Conservation (phyloP, 306 rosid species). For the Comarum palustre region DNA sequence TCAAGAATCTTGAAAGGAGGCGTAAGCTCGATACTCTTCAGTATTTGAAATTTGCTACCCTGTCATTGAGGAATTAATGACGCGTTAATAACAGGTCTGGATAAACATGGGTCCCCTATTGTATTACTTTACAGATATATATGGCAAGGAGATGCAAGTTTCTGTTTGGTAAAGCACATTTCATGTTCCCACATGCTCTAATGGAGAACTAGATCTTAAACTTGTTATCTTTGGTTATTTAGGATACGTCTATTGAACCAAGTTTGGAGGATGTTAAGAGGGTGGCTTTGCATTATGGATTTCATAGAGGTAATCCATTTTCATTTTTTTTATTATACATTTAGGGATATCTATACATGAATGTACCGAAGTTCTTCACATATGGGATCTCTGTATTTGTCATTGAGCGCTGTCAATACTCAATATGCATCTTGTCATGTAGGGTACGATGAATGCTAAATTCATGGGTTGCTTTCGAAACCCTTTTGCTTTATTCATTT, state of each 20-base stretch:
- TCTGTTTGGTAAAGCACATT: slow-evolving; percentile 13
- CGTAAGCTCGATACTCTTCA: slow-evolving; percentile 51
- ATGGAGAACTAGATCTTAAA: not conserved
- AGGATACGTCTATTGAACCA: slow-evolving; percentile 93
- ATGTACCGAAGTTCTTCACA: too few relatives aligned
- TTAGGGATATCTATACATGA: slow-evolving; percentile 10
- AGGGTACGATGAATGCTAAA: too few relatives aligned
- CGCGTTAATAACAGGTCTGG: slow-evolving; percentile 68
- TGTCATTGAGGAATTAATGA: not conserved
- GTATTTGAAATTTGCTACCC: slow-evolving; percentile 3
- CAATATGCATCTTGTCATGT: too few relatives aligned
- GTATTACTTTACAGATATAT: slow-evolving; percentile 85
- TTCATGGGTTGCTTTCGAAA: too few relatives aligned
- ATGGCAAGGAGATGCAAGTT: slow-evolving; percentile 81
- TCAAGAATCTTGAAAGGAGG: slow-evolving; percentile 83
- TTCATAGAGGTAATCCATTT: slow-evolving; percentile 65
- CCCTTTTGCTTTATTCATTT: not conserved
- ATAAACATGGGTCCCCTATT: slow-evolving; percentile 93
- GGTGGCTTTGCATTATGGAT: slow-evolving; percentile 73
- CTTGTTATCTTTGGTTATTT: slow-evolving; percentile 11
- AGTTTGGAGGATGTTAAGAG: slow-evolving; percentile 94
- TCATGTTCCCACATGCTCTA: not conserved
- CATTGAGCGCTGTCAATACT: too few relatives aligned
- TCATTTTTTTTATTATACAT: slow-evolving; percentile 6
- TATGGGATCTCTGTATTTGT: too few relatives aligned